Base-by-base conservation (phyloP, 768 basidiomycete species). In the Mycena olivaceomarginata region DNA sequence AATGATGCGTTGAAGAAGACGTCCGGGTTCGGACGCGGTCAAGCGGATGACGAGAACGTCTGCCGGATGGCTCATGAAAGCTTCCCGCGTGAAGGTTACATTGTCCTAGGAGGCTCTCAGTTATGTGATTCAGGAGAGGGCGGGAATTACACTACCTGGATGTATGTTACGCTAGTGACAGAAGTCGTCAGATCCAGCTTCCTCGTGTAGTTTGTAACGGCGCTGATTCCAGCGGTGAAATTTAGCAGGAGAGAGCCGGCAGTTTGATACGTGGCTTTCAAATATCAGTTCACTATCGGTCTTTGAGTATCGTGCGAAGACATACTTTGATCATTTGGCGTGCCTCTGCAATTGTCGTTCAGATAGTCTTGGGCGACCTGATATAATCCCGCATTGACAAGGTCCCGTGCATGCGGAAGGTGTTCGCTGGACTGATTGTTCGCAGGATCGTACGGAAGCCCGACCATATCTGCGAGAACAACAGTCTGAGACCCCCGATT, bases 381-480 rank as follows among this genome's bases (percentile, higher is more conserved):
- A 31, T 67, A 74, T 2, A 22, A 18, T 40, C 73, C 73, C 1
- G 2, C 46, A n/a, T 74, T 74, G 31, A 74, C 73, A n/a, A 74
- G 73, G 37, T 67, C 66, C 22, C 73, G 25, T 10, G 73, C 73
- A 10, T 51, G 12, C 2, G 73, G 66, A 4, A 74, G 46, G 31
- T 74, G 45, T 9, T 48, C 51, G 73, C 73, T 74, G 39, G 66
- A 20, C 11, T 74, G 46, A 6, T 37, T 39, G 53, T 67, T 67
- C 15, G 73, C 73, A 5, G 73, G 73, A 31, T 74, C 67, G 37
- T 74, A 74, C 13, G 73, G 73, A 9, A 74, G 31, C 73, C 73
- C 1, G 73, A 68, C 73, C 73, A 74, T 46, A 74, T 74, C 73
- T 74, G 9, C 39, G 20, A 15, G 16, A 18, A 16, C 15, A 51